These are phyloP conservation scores for Penicillium sp. DNA, from an alignment of 2,329 filamentous ascomycete species.

Conservation along the genomic window DNA sequence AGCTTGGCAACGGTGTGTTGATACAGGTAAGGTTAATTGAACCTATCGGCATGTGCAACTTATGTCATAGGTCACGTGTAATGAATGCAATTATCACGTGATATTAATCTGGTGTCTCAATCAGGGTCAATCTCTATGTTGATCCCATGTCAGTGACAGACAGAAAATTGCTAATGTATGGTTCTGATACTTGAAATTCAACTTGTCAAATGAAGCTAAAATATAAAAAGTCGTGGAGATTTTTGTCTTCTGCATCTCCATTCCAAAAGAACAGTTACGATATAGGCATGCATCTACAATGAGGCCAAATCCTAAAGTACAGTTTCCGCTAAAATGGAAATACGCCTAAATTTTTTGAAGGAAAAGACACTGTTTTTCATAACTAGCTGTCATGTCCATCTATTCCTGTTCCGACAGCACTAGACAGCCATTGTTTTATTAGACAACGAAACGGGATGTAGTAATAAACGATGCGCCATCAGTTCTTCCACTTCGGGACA, in stretches of 20 bases:
- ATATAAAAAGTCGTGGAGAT: no score
- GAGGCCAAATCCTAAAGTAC: no score
- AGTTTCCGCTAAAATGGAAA: background rate
- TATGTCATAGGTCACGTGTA: conserved; percentile 16
- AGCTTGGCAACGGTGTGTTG: background rate
- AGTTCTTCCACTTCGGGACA: conserved; percentile 5
- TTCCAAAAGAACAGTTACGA: background rate
- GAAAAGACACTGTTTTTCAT: background rate
- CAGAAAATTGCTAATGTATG: background rate
- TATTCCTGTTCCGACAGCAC: background rate
- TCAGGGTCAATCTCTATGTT: background rate
- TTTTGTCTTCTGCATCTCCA: no score
- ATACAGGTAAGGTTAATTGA: background rate
- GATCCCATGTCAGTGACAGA: background rate
- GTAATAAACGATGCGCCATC: background rate
- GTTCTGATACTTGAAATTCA: background rate
- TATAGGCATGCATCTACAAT: background rate
- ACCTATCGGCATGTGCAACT: conserved; percentile 5
- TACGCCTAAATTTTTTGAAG: background rate
- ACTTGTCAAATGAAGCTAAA: background rate
- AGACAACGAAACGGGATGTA: background rate
- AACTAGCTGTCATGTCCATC: background rate
- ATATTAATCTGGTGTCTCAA: no score
- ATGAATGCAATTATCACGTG: background rate
- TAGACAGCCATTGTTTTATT: background rate